Evolutionary conservation across 257 asterid genomes (phyloP), one percentile per base, ranked within the genome.

Genomic region (Fraxinus cuspidata): DNA sequence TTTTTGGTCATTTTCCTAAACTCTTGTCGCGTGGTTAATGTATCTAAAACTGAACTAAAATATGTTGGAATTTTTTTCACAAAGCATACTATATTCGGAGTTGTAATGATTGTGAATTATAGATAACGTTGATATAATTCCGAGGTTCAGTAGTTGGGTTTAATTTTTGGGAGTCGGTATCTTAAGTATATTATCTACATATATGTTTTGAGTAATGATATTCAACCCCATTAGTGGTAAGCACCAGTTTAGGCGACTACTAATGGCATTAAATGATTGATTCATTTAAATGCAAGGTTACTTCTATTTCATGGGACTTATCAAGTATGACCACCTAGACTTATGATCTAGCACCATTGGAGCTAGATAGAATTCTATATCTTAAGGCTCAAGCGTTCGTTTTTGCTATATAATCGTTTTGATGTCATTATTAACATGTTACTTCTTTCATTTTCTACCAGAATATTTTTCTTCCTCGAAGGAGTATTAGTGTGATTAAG

Each of bases 401-500:
- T 60, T 35, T 78, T 70, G 69, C 37, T 63, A 28, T 78, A 53
- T 76, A 15, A 75, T 71, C 32, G 42, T 75, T 56, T 16, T 74
- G 64, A 13, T 31, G 31, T 47, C 4, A 23, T 70, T 9, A 66
- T 72, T 18, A 40, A 38, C 21, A 25, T 68, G 42, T 67, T 68
- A 37, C 3, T 70, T 72, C 27, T 51, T 66, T 72, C 71, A 10
- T 40, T 42, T 13, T 76, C 29, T 72, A 66, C 31, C 76, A 78
- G 83, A 28, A 64, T 12, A 51, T 80, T 47, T 81, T 71, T n/a
- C 47, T 49, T 70, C 72, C 67, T 32, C 72, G 44, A 37, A 64
- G 42, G 78, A 75, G 38, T 23, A 9, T 40, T n/a, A 74, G 27
- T 47, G 53, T 70, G 74, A 66, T 74, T 76, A 18, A 67, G 47